Evolutionary conservation across 2,329 filamentous ascomycete species (phyloP).

Genomic region (Cercospora nicotianae): DNA sequence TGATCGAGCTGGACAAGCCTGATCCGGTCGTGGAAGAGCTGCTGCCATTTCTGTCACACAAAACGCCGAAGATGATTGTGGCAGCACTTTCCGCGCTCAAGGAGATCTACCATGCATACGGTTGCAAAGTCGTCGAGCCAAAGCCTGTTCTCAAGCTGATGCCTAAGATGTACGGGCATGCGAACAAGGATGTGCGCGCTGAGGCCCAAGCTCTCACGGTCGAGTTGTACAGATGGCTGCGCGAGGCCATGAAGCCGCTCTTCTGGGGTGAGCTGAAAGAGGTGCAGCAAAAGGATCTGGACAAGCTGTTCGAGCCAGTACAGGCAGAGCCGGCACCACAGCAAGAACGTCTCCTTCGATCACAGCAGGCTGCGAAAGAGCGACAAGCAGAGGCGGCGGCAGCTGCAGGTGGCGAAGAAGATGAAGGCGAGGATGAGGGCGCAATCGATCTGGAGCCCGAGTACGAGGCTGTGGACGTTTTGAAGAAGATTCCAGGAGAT

Average conservation of each 20-base stretch:
- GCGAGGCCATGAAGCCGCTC: slow-evolving; percentile 96
- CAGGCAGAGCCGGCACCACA: slow-evolving; percentile 85
- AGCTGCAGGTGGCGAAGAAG: slow-evolving; percentile 40
- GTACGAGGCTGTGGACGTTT: slow-evolving; percentile 81
- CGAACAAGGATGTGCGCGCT: slow-evolving; percentile 95
- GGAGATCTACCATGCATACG: slow-evolving; percentile 87
- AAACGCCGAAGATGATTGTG: slow-evolving; percentile 85
- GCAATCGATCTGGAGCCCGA: slow-evolving; percentile 69
- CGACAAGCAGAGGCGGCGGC: slow-evolving; percentile 44
- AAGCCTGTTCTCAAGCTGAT: slow-evolving; percentile 86
- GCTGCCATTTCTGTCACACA: slow-evolving; percentile 77
- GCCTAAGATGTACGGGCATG: slow-evolving; percentile 90
- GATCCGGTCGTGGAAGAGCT: slow-evolving; percentile 88
- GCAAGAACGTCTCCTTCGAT: slow-evolving; percentile 82
- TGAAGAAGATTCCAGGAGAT: slow-evolving; percentile 76
- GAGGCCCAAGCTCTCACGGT: slow-evolving; percentile 89
- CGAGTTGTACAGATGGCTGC: slow-evolving; percentile 94
- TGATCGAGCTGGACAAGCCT: slow-evolving; percentile 84
- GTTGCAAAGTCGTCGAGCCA: slow-evolving; percentile 89
- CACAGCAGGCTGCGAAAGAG: slow-evolving; percentile 82
- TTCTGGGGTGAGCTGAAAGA: slow-evolving; percentile 96
- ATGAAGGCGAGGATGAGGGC: slow-evolving; percentile 51
- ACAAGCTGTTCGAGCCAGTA: slow-evolving; percentile 89
- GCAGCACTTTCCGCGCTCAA: slow-evolving; percentile 74
- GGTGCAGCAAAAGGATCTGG: slow-evolving; percentile 90